These are phyloP conservation scores for Lignosus rhinocerotis DNA, from an alignment of 1,284 basidiomycete species.

Conservation along the genomic window DNA sequence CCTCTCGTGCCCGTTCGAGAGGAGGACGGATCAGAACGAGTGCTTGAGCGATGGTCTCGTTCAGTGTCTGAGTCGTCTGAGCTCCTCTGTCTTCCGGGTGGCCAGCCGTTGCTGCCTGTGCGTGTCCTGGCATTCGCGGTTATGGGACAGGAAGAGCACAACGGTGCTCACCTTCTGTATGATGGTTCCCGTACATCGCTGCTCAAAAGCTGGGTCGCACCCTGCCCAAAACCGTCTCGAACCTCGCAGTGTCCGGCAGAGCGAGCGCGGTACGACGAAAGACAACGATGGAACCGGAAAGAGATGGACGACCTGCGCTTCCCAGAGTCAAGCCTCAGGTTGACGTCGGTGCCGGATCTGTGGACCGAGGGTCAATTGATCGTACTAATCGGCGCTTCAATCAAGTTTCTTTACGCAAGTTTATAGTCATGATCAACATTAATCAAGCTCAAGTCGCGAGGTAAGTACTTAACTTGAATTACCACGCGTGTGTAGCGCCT, in stretches of 20 bases:
- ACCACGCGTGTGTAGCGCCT: neutral
- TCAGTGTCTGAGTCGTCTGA: slow-evolving; percentile 50
- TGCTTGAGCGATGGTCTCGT: slow-evolving; percentile 42
- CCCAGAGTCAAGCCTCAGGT: neutral
- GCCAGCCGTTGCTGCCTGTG: slow-evolving; percentile 23
- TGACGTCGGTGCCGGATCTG: neutral
- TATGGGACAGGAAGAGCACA: neutral
- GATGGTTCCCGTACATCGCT: slow-evolving; percentile 23
- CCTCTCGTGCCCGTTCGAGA: slow-evolving; percentile 31
- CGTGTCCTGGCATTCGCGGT: neutral
- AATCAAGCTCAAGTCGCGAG: neutral
- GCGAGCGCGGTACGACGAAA: neutral
- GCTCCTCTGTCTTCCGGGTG: slow-evolving; percentile 16
- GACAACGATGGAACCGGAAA: neutral
- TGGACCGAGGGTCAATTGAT: neutral
- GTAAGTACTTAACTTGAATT: neutral
- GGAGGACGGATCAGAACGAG: slow-evolving; percentile 47
- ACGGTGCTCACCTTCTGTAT: slow-evolving; percentile 18
- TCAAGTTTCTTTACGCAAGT: too few relatives aligned
- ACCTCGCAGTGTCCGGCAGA: slow-evolving; percentile 4
- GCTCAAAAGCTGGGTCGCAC: neutral
- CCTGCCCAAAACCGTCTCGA: neutral
- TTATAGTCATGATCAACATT: neutral
- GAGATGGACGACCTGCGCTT: neutral
- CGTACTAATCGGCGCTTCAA: neutral